Base-by-base conservation (phyloP, 2,329 filamentous ascomycete species). In the Colletotrichum zoysiae region DNA sequence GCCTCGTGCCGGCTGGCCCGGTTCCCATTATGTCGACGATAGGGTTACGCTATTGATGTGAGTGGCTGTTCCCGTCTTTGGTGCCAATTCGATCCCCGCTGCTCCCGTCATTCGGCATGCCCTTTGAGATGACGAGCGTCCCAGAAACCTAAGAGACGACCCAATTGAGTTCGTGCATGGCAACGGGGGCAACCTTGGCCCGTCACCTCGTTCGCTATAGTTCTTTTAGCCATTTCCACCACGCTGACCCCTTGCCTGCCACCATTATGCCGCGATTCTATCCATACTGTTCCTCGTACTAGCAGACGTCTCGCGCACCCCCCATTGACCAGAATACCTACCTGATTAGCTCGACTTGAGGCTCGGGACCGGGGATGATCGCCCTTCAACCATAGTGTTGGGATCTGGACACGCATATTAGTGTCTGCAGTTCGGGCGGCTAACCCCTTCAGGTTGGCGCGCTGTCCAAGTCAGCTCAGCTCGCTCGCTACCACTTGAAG, bases 341-440 rank as follows among this genome's bases (percentile, higher is more conserved):
- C 30, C 30, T 4, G 4, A 30, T 30, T 30, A 60, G 23, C 40
- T 53, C 67, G 56, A 46, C 40, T 57, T 67, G 59, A 51, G 65
- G 23, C 33, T 60, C 71, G 61, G 40, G 65, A 60, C 51, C 60
- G 71, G 73, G 73, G 23, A 51, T 30, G 48, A 74, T 72, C 73
- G 67, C 67, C 67, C 63, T 67, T 68, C 57, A 72, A 73, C 73
- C 73, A 46, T 51, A 74, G 44, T 53, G 40, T 53, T 71, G 73
- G 73, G 71, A 74, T 60, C 42, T 56, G 63, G 46, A 60, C 70
- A 73, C 70, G 30, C 61, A 53, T 67, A 56, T 5, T 26, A 33
- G 57, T 48, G 53, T 46, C 48, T 70, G 67, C 60, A 71, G 67
- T 62, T 18, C 44, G 42, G 33, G 9, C 44, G 48, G 26, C 70